These are phyloP conservation scores for Rickenella mellea DNA, from an alignment of 768 basidiomycete species.

Conservation along the genomic window DNA sequence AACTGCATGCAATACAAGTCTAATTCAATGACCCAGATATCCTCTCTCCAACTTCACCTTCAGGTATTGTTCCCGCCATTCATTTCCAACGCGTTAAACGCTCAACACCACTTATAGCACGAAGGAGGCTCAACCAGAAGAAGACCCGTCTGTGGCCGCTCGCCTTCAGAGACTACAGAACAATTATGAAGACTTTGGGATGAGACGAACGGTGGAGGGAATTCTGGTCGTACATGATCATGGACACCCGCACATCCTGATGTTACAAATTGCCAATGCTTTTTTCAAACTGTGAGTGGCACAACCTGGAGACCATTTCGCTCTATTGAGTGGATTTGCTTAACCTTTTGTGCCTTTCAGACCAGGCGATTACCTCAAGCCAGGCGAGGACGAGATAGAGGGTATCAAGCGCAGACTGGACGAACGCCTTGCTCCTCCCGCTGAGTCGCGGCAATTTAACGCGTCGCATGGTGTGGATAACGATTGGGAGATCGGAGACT, in stretches of 20 bases:
- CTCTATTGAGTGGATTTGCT: conserved; percentile 1
- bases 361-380: conserved; percentile 97
- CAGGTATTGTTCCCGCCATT: conserved; percentile 40
- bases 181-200: conserved; percentile 95
- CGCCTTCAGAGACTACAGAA: conserved; percentile 89
- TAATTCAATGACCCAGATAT: conserved; percentile 36
- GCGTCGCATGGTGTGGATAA: conserved; percentile 69
- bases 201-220: conserved; percentile 90
- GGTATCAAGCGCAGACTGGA: conserved; percentile 87
- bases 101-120: conserved; percentile 41
- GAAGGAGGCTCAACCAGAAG: conserved; percentile 94
- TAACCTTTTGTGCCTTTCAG: conserved; percentile 27
- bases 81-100: conserved; percentile 1
- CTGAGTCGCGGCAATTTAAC: conserved; percentile 62
- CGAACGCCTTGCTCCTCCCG: conserved; percentile 76
- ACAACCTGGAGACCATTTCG: background rate
- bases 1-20: background rate
- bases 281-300: conserved; percentile 93
- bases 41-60: conserved; percentile 89
- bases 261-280: conserved; percentile 97
- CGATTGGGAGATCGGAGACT: conserved; percentile 95
- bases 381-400: conserved; percentile 86
- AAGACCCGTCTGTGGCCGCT: conserved; percentile 92
- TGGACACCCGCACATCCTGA: conserved; percentile 93
- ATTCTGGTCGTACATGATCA: conserved; percentile 91